Percentiles rank a stretch among this genome's conserved stretches.
Evolutionary conservation across 2,329 filamentous ascomycete genomes (phyloP).

Genomic region (Cytospora mali): DNA sequence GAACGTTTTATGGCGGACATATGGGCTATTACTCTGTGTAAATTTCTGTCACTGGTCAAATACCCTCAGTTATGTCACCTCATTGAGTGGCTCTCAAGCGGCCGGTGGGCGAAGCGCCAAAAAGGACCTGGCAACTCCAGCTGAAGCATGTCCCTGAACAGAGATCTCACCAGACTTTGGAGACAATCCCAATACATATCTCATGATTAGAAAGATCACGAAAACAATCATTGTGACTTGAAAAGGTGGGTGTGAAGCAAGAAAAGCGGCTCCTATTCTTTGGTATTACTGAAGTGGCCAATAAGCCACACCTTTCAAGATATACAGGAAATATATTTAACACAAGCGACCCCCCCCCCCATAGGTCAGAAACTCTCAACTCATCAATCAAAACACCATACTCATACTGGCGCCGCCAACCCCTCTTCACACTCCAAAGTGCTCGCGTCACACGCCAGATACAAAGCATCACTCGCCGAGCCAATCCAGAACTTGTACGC

Average conservation of each 20-base stretch:
- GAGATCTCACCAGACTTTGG: not conserved
- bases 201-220: not conserved
- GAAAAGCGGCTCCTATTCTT: not conserved
- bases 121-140: not conserved
- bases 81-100: not conserved
- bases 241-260: not conserved
- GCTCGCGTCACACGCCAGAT: constrained; percentile 45
- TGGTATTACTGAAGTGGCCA: not conserved
- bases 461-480: constrained; percentile 44
- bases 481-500: constrained; percentile 50
- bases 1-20: not conserved
- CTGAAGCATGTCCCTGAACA: not conserved
- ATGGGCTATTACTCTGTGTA: not conserved
- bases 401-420: constrained; percentile 39
- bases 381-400: not conserved
- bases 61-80: not conserved
- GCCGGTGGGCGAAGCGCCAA: not conserved
- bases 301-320: not conserved
- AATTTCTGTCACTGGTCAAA: not conserved
- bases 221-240: not conserved
- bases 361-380: not conserved
- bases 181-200: not conserved
- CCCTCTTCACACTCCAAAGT: constrained; percentile 41
- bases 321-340: constrained; percentile 1
- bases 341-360: not conserved